Base-by-base conservation (phyloP, 768 basidiomycete genomes). In the Boletus rufocinnamomeus region DNA sequence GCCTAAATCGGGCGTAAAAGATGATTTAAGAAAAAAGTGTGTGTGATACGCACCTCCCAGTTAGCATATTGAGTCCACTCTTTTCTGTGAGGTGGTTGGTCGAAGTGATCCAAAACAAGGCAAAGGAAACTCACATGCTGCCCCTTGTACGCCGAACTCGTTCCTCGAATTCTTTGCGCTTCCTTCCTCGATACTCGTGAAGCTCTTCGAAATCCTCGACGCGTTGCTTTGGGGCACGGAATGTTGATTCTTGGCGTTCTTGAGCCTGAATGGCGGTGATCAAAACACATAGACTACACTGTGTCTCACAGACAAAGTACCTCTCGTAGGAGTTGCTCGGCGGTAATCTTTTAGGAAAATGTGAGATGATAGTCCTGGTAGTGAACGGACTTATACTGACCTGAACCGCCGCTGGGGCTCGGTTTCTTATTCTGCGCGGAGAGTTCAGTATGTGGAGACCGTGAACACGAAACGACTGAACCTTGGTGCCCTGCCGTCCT, bases 291-390 rank as follows among this genome's bases (percentile, higher is more conserved):
- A 37, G 1, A 47, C 37, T 34, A 21, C 10, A 19, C 1, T 41
- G 8, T 11, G n/a, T 30, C 28, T 13, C 14, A 55, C 4, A 38
- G 32, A 49, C 28, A 13, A 56, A 75, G 48, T 71, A 91, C 92
- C 80, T 99, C 97, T 67, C 97, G 89, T 11, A 99, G 80, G 44
- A 99, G 87, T 76, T 99, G 97, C 76, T 98, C 97, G 16, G 97
- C 93, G 57, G 97, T 98, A 76, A 98, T 95, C 93, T 98, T 75
- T 48, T 25, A 59, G 41, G 47, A 50, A 60, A 53, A 40, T 34
- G 58, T 66, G 50, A 73, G 61, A 59, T 32, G 52, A 50, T 40
- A 34, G 25, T 27, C 16, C 35, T 9, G 13, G 14, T 21, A 19
- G 25, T 9, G 17, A 54, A 17, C 27, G 16, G 48, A 44, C 45